Base-by-base conservation (phyloP, 225 moss, liverwort and hornwort species). In the Bryoerythrophyllum caledonicum region DNA sequence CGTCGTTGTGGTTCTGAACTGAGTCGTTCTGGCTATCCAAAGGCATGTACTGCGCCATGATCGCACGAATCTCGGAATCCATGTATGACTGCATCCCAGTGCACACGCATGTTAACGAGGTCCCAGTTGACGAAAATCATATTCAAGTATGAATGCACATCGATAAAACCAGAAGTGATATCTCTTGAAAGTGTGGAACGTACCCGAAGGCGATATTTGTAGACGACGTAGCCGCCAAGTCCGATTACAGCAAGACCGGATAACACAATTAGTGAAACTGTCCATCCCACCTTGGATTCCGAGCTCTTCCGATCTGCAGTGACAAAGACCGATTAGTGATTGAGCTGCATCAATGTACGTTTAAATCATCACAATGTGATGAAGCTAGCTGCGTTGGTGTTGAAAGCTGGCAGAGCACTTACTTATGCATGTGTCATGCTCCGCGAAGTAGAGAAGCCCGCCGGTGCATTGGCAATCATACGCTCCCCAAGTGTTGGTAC, bases 381-480 rank as follows among this genome's bases (percentile, higher is more conserved):
- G 5, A 16, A 27, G 8, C 2, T 21, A 27, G 6, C 3, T n/a
- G 53, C 3, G 19, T 53, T 5, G 14, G 3, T 4, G 53, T 4
- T 46, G 5, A 24, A 7, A 46, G n/a, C n/a, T n/a, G 37, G 54
- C 30, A 34, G 23, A 63, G 21, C n/a, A 80, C 90, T 86, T 86
- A 86, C 90, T 90, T 43, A 99, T 93, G 81, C 97, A 99, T 0
- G 84, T 88, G 21, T 99, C 97, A 56, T 99, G 90, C 62, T 91
- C 97, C 56, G 81, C 70, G 25, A 99, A 84, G 74, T 99, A 99
- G 15, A 99, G 83, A 61, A 93, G 86, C 69, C 85, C 91, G 59
- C 88, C 84, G 19, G 90, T 81, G 80, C 97, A 99, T 59, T 79
- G 30, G 54, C 97, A 99, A 19, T 90, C 72, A 13, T 89, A 99